These are phyloP conservation scores for Paraphoma chrysanthemicola DNA, from an alignment of 2,329 filamentous ascomycete species.

Conservation along the genomic window DNA sequence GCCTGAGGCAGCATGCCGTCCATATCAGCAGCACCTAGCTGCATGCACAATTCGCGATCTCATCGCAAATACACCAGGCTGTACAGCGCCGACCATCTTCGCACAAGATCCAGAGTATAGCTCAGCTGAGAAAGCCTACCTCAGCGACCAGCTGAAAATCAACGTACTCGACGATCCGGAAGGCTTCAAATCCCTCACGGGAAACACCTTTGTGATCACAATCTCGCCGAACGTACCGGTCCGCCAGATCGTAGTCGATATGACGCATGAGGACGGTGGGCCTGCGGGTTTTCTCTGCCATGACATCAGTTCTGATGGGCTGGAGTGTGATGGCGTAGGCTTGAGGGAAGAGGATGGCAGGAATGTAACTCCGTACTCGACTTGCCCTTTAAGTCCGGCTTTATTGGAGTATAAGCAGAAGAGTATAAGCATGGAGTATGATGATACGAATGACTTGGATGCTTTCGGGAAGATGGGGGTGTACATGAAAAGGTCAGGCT, in stretches of 20 bases:
- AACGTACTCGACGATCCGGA: conserved; percentile 4
- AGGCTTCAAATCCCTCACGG: conserved; percentile 6
- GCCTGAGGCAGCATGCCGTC: neutral
- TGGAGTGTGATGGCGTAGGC: neutral
- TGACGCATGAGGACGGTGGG: conserved; percentile 2
- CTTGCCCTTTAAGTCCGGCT: neutral
- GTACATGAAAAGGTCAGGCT: no score
- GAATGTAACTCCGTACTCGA: neutral
- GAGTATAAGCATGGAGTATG: neutral
- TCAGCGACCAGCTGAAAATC: neutral
- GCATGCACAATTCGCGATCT: conserved; percentile 4
- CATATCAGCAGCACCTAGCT: conserved; percentile 5
- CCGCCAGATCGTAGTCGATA: conserved; percentile 1
- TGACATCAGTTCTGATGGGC: neutral
- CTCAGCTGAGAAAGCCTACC: neutral
- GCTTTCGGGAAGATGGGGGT: neutral
- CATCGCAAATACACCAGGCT: neutral
- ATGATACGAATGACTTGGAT: neutral
- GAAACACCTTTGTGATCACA: conserved; percentile 4
- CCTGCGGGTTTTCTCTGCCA: conserved; percentile 4
- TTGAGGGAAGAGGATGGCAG: neutral
- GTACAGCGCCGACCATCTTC: neutral
- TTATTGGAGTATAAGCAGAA: neutral
- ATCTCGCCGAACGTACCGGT: conserved; percentile 1
- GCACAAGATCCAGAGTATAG: conserved; percentile 3